Conservation (phyloP, 2,329 filamentous ascomycete genomes). For the Xylariaceae sp. region DNA sequence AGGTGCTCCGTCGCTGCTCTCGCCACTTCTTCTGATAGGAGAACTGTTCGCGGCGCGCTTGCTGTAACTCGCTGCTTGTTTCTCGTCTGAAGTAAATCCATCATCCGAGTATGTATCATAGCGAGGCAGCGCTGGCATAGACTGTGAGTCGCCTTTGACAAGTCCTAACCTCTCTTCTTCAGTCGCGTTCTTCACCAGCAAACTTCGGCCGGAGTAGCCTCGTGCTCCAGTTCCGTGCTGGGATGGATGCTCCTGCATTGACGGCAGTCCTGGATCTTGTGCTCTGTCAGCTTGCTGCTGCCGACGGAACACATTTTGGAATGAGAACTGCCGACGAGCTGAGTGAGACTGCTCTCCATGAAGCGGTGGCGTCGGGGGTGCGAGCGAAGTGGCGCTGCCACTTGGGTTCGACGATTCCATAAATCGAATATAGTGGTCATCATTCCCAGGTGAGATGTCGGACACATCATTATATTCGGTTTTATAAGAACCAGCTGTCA, state of each 20-base stretch:
- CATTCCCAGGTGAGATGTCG: conserved; percentile 40
- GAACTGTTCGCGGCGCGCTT: conserved; percentile 41
- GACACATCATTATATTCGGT: conserved; percentile 50
- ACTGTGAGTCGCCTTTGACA: conserved; percentile 64
- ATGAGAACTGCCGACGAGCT: conserved; percentile 80
- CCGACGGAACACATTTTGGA: conserved; percentile 76
- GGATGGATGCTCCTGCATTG: conserved; percentile 31
- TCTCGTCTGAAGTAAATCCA: conserved; percentile 29
- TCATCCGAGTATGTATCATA: conserved; percentile 29
- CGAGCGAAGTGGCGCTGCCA: conserved; percentile 41
- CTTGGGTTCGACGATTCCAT: conserved; percentile 39
- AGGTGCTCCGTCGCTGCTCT: conserved; percentile 30
- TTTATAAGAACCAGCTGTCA: conserved; percentile 42
- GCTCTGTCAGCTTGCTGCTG: conserved; percentile 41
- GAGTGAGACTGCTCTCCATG: conserved; percentile 41
- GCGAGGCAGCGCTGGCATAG: conserved; percentile 34
- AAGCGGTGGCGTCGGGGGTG: conserved; percentile 59
- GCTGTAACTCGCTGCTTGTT: conserved; percentile 36
- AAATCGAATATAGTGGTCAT: conserved; percentile 47
- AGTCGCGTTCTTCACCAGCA: conserved; percentile 51
- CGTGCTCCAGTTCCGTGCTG: conserved; percentile 36
- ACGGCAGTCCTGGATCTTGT: conserved; percentile 30
- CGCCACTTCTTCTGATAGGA: conserved; percentile 27
- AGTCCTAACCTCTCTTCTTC: conserved; percentile 82
- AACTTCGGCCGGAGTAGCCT: conserved; percentile 40